Percentiles rank a stretch among this genome's conserved stretches.
These are phyloP conservation scores for Haematococcus lacustris DNA, from an alignment of 139 green algal genomes.

Conservation along the genomic window DNA sequence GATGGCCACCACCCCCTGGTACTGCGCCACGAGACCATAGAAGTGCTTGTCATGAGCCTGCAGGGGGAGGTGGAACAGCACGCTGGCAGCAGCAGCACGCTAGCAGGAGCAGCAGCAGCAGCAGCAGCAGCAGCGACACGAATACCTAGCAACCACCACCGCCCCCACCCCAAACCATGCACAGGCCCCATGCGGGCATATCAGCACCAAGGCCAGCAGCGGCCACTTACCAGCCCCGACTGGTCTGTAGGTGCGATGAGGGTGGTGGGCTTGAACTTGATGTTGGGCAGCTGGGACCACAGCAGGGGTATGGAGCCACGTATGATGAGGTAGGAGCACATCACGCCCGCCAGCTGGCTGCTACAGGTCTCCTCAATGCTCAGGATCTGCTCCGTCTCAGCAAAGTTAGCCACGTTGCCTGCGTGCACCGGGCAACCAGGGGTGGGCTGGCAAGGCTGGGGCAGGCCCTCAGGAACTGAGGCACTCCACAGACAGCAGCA, in stretches of 20 bases:
- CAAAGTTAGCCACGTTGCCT: constrained; percentile 78
- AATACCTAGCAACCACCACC: no score
- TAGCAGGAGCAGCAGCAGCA: no score
- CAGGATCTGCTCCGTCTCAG: constrained; percentile 87
- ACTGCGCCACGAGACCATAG: constrained; percentile 24
- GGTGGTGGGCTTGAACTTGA: constrained; percentile 90
- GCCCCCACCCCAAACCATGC: no score
- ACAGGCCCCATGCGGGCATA: no score
- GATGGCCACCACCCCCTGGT: constrained; percentile 53
- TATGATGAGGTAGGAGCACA: constrained; percentile 34
- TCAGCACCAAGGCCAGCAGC: not conserved
- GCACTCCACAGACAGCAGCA: no score
- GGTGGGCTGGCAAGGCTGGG: no score
- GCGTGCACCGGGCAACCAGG: no score
- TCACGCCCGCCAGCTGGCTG: not conserved
- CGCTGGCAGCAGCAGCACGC: no score
- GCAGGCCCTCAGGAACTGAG: no score
- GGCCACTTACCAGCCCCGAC: constrained; percentile 24
- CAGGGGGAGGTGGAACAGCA: no score
- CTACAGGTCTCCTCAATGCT: constrained; percentile 22
- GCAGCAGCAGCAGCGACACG: no score
- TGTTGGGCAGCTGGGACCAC: constrained; percentile 80
- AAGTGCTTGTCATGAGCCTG: constrained; percentile 38
- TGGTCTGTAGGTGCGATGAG: constrained; percentile 33
- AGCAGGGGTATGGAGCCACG: constrained; percentile 79